Percentiles rank a stretch among this genome's conserved stretches.
Evolutionary conservation across 2,329 filamentous ascomycete genomes (phyloP).

Genomic region (Penicillium sp.): DNA sequence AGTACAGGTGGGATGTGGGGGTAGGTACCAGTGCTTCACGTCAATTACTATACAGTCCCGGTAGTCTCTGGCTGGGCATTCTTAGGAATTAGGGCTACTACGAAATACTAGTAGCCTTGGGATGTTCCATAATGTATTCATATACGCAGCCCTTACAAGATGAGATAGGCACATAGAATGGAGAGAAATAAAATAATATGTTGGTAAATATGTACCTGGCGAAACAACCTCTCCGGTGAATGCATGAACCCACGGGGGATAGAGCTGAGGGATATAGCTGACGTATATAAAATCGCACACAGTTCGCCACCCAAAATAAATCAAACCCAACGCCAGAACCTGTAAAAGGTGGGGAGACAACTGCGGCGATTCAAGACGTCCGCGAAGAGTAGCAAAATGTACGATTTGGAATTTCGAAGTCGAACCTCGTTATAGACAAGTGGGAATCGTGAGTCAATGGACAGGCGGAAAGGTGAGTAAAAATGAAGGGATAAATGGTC

Average conservation of each 20-base stretch:
- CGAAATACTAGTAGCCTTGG: not conserved
- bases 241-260: conserved; percentile 9
- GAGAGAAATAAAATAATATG: conserved; percentile 9
- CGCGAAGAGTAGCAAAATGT: conserved; percentile 18
- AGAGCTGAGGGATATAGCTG: conserved; percentile 10
- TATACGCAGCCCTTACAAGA: not conserved
- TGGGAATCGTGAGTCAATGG: conserved; percentile 26
- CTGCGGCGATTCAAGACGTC: conserved; percentile 12
- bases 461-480: conserved; percentile 13
- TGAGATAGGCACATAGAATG: not conserved
- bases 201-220: conserved; percentile 21
- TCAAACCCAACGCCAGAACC: conserved; percentile 20
- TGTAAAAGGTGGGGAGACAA: conserved; percentile 13
- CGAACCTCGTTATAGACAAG: conserved; percentile 23
- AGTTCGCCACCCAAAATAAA: conserved; percentile 12
- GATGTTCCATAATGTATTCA: not conserved
- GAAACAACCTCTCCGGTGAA: conserved; percentile 10
- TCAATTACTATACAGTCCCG: not conserved
- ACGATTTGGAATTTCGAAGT: conserved; percentile 14
- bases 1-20: conserved; percentile 1
- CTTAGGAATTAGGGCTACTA: not conserved
- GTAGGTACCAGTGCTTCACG: not conserved
- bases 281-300: conserved; percentile 10
- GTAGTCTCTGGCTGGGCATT: not conserved
- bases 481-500: not conserved